Evolutionary conservation across 2,329 filamentous ascomycete species (phyloP).

Genomic region (Alternaria tenuissima): DNA sequence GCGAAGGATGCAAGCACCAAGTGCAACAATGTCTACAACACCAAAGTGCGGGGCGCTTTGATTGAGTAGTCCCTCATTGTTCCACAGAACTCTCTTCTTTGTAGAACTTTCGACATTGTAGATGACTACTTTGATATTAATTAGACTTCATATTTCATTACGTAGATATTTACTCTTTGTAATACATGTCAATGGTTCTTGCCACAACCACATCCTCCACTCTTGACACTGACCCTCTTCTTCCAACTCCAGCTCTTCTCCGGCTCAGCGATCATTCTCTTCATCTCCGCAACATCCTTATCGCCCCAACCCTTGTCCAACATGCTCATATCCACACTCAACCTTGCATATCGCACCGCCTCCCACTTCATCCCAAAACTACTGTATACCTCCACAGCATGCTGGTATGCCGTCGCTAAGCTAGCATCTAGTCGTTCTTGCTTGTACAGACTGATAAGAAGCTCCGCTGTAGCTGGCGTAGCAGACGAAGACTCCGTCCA

Average conservation of each 20-base stretch:
- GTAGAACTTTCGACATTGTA: background rate
- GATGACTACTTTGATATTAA: background rate
- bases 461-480: slow-evolving; percentile 45
- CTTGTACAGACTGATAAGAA: slow-evolving; percentile 48
- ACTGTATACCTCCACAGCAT: slow-evolving; percentile 52
- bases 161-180: background rate
- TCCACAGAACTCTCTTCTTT: background rate
- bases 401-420: slow-evolving; percentile 50
- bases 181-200: background rate
- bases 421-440: slow-evolving; percentile 50
- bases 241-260: slow-evolving; percentile 47
- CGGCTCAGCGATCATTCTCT: slow-evolving; percentile 36
- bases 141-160: background rate
- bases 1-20: slow-evolving; percentile 23
- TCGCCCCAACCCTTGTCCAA: slow-evolving; percentile 45
- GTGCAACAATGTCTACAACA: slow-evolving; percentile 43
- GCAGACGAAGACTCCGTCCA: slow-evolving; percentile 35
- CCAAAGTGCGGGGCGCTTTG: slow-evolving; percentile 4
- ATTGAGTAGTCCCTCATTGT: background rate
- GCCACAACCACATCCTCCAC: slow-evolving; percentile 30
- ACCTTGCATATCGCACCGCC: slow-evolving; percentile 42
- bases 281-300: slow-evolving; percentile 38
- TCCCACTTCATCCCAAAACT: slow-evolving; percentile 43
- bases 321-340: slow-evolving; percentile 36
- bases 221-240: slow-evolving; percentile 37